A percentile compares a stretch with the other conserved stretches of the same genome.
These are phyloP conservation scores for Colletotrichum magnum DNA, from an alignment of 2,329 filamentous ascomycete species.

Conservation along the genomic window DNA sequence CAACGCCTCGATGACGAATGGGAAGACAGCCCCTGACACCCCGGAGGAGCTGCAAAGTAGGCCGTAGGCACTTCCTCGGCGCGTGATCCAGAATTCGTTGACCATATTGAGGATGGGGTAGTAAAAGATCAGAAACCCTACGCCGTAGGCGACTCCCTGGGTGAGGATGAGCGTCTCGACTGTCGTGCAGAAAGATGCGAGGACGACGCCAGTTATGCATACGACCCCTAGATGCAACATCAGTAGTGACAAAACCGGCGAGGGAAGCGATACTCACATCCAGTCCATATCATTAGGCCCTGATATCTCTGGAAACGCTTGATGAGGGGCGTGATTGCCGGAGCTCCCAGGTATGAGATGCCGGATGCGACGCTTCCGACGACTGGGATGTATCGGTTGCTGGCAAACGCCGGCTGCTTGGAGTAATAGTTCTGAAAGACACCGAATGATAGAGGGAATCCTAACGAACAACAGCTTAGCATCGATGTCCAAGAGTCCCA, in stretches of 20 bases:
- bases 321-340: conserved; percentile 50
- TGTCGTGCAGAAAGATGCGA: conserved; percentile 51
- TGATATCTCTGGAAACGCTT: conserved; percentile 52
- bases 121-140: conserved; percentile 56
- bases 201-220: conserved; percentile 53
- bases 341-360: conserved; percentile 51
- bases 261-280: background rate
- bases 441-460: conserved; percentile 49
- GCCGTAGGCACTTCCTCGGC: conserved; percentile 63
- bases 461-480: conserved; percentile 31
- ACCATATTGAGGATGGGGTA: conserved; percentile 53
- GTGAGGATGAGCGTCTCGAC: conserved; percentile 54
- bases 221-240: conserved; percentile 49
- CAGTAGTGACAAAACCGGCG: background rate
- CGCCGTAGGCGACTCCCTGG: conserved; percentile 52
- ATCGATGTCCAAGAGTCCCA: too few species aligned
- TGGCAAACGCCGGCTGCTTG: conserved; percentile 46
- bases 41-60: conserved; percentile 63
- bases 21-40: conserved; percentile 62
- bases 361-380: conserved; percentile 49
- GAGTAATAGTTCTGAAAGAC: conserved; percentile 50
- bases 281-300: conserved; percentile 53
- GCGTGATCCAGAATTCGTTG: conserved; percentile 62
- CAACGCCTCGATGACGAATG: conserved; percentile 59
- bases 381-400: conserved; percentile 45